Evolutionary conservation across 2,329 filamentous ascomycete genomes (phyloP).

Genomic region (Akanthomyces dipterigenus): DNA sequence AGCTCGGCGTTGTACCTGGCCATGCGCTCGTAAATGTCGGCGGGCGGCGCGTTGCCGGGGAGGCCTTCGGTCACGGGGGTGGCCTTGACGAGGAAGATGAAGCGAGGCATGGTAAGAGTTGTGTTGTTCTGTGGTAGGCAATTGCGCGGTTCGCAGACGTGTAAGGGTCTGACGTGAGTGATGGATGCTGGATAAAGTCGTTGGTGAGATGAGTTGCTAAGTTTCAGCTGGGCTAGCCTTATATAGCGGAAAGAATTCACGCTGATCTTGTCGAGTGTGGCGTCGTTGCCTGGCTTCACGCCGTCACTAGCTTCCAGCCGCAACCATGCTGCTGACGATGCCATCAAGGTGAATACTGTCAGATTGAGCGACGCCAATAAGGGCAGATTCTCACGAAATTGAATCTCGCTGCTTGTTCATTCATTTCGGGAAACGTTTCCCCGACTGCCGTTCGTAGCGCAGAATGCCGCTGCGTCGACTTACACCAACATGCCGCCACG

Average conservation of each 20-base stretch:
- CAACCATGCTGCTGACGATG: not conserved
- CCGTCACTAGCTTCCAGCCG: not conserved
- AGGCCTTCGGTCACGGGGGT: conserved; percentile 19
- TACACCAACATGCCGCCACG: not conserved
- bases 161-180: too few species aligned
- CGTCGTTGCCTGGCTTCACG: not conserved
- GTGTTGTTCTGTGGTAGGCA: not conserved
- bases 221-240: not conserved
- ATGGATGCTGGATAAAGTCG: too few species aligned
- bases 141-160: too few species aligned
- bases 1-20: conserved; percentile 17
- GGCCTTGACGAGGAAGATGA: conserved; percentile 25
- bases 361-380: not conserved
- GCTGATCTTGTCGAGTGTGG: not conserved
- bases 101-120: conserved; percentile 20
- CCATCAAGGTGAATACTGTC: not conserved
- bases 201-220: too few species aligned
- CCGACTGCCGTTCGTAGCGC: not conserved
- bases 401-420: not conserved
- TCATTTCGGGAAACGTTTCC: not conserved
- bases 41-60: conserved; percentile 11
- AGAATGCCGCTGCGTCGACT: not conserved
- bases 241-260: not conserved
- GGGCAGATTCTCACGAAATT: not conserved
- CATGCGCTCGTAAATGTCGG: conserved; percentile 21